Conservation (phyloP, 1,284 basidiomycete species). For the Pascua guehoae region DNA sequence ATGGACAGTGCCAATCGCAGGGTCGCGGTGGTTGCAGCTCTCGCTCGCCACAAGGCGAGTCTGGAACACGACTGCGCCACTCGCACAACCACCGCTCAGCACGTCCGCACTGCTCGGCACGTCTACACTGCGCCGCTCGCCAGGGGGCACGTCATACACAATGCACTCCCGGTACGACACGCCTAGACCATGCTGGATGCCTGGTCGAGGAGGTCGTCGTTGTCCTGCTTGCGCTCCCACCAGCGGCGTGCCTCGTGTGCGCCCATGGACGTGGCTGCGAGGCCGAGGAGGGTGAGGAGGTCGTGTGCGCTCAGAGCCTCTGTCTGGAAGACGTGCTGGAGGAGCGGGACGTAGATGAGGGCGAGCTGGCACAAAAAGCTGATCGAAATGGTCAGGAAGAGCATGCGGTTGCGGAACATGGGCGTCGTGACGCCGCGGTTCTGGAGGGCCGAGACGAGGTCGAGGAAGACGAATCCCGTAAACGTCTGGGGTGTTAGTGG, state of each 20-base stretch:
- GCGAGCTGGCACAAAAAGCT: constrained; percentile 78
- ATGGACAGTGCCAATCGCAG: too few species aligned
- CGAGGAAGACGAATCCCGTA: constrained; percentile 93
- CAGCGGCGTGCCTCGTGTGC: constrained; percentile 76
- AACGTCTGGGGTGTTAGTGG: constrained; percentile 63
- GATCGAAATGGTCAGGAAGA: constrained; percentile 77
- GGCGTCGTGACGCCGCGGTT: constrained; percentile 83
- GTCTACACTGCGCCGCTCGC: too few species aligned
- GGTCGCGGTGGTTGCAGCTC: too few species aligned
- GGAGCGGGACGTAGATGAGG: constrained; percentile 82
- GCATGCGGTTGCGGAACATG: constrained; percentile 78
- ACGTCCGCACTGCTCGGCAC: too few species aligned
- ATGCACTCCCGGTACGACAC: too few species aligned
- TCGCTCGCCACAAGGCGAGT: too few species aligned
- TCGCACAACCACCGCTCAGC: too few species aligned
- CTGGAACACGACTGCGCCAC: too few species aligned
- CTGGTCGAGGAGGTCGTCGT: constrained; percentile 28
- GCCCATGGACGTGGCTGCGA: constrained; percentile 66
- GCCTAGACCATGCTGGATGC: background rate
- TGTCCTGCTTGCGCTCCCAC: constrained; percentile 61
- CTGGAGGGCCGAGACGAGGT: constrained; percentile 89
- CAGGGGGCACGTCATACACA: too few species aligned
- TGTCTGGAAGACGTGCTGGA: constrained; percentile 93
- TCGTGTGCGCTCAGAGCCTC: constrained; percentile 69
- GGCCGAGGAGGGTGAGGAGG: constrained; percentile 64